Conservation (phyloP, 139 green algal species). For the Coelastrella sp. region DNA sequence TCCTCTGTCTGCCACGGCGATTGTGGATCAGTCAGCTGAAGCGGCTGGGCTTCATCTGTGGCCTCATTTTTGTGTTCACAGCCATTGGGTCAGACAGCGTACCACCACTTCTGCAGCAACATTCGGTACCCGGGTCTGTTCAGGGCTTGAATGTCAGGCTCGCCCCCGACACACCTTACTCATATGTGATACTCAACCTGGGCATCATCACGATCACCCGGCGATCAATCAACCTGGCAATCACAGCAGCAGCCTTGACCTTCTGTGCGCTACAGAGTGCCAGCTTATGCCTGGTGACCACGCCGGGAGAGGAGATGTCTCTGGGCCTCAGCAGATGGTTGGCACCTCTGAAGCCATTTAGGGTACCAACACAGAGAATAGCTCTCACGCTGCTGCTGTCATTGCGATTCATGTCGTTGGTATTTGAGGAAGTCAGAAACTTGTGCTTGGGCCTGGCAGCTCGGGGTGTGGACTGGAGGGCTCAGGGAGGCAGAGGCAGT, state of each 20-base stretch:
- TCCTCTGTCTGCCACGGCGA: constrained; percentile 60
- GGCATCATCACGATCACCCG: constrained; percentile 80
- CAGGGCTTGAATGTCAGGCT: constrained; percentile 55
- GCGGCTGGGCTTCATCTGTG: constrained; percentile 66
- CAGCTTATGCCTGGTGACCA: constrained; percentile 83
- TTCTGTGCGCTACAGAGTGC: constrained; percentile 84
- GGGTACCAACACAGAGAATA: constrained; percentile 68
- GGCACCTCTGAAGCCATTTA: constrained; percentile 66
- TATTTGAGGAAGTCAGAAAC: constrained; percentile 90
- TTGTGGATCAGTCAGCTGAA: constrained; percentile 77
- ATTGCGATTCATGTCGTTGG: constrained; percentile 87
- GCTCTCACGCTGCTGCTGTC: constrained; percentile 87
- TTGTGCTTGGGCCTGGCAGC: constrained; percentile 83
- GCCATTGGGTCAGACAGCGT: constrained; percentile 73
- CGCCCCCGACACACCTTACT: constrained; percentile 55
- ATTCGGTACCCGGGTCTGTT: constrained; percentile 48
- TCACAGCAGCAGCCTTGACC: constrained; percentile 71
- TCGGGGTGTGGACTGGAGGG: constrained; percentile 78
- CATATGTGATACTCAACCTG: constrained; percentile 80
- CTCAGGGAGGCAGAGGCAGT: constrained; percentile 61
- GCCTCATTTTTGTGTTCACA: constrained; percentile 72
- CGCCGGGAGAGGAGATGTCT: constrained; percentile 84
- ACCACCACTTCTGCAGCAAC: constrained; percentile 69
- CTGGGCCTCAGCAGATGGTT: constrained; percentile 70
- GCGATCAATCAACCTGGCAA: constrained; percentile 74